These are phyloP conservation scores for Nitzschia sp. DNA, from an alignment of 108 stramenopile species.

Conservation along the genomic window DNA sequence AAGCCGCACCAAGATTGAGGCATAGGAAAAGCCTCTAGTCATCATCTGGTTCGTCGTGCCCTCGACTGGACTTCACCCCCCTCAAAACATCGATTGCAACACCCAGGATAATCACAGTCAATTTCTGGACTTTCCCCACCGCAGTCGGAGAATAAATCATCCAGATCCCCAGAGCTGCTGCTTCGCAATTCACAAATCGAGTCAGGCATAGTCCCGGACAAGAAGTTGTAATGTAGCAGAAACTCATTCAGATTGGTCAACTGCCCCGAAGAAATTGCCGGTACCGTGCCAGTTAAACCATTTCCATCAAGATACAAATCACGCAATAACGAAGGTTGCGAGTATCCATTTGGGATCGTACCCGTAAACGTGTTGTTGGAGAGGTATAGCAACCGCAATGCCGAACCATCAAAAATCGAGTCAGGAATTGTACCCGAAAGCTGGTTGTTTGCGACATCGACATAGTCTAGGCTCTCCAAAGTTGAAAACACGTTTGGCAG, in stretches of 20 bases:
- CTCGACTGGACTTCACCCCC: slow-evolving; percentile 10
- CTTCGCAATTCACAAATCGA: slow-evolving; percentile 36
- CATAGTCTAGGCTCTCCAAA: slow-evolving; percentile 51
- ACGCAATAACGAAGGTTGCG: slow-evolving; percentile 30
- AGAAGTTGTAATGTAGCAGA: slow-evolving; percentile 39
- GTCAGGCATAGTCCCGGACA: slow-evolving; percentile 47
- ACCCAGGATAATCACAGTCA: slow-evolving; percentile 45
- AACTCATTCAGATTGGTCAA: slow-evolving; percentile 41
- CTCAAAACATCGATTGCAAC: slow-evolving; percentile 55
- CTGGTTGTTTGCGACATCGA: slow-evolving; percentile 65
- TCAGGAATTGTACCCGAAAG: slow-evolving; percentile 70
- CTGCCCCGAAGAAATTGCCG: slow-evolving; percentile 22
- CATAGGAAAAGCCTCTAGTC: no score
- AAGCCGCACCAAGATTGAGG: no score
- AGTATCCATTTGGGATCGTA: slow-evolving; percentile 55
- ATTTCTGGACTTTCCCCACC: slow-evolving; percentile 38
- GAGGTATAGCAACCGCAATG: slow-evolving; percentile 62
- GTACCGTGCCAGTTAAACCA: slow-evolving; percentile 51
- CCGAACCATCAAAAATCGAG: slow-evolving; percentile 56
- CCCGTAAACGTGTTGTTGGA: slow-evolving; percentile 72
- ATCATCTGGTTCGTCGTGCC: not conserved
- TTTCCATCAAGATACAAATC: slow-evolving; percentile 65
- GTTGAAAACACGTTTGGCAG: slow-evolving; percentile 56
- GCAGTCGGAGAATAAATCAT: slow-evolving; percentile 51
- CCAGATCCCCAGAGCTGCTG: slow-evolving; percentile 23